Base-by-base conservation (phyloP, 208 protist species). In the Trichomonas gallinae region DNA sequence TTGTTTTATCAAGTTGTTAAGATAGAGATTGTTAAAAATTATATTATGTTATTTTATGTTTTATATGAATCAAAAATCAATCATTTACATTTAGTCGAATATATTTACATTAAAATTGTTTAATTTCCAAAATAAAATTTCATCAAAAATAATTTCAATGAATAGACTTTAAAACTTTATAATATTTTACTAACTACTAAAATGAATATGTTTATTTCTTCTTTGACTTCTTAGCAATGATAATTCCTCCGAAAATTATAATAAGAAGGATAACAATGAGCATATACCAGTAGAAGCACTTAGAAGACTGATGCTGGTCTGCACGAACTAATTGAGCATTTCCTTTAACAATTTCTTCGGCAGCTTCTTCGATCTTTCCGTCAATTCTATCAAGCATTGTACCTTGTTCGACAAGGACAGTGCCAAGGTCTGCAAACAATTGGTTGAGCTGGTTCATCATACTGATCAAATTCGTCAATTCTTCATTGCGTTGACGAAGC, bases 351-450 rank as follows among this genome's bases (percentile, higher is more conserved):
- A 93, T 44, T 58, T 93, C 87, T 44, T 48, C 87, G 34, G 26
- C 26, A n/a, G 87, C 87, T 38, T 34, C 13, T 48, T 51, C 44
- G 26, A 93, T 10, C 17, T 51, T 38, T 34, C 45, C 45, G 51
- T 93, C 87, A 51, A 93, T 93, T 48, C 87, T 48, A 51, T 93
- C 87, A 1, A 93, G n/a, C 42, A 93, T 93, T 2, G 87, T 93
- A 13, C 87, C 87, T 58, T 93, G 87, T 26, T 93, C 87, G 8
- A 42, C 13, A 51, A 93, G 42, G n/a, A 93, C 40, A 58, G 23
- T 34, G 34, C 26, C 11, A 34, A 93, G 44, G 51, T 93, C 87
- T 13, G 26, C 26, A 51, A 58, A 93, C 8, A 93, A 38, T 21
- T 34, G 15, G 42, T 51, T 48, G 31, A 93, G 23, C 17, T 93